Base-by-base conservation (phyloP, 2,329 filamentous ascomycete genomes). In the Stachybotrys echinatus region DNA sequence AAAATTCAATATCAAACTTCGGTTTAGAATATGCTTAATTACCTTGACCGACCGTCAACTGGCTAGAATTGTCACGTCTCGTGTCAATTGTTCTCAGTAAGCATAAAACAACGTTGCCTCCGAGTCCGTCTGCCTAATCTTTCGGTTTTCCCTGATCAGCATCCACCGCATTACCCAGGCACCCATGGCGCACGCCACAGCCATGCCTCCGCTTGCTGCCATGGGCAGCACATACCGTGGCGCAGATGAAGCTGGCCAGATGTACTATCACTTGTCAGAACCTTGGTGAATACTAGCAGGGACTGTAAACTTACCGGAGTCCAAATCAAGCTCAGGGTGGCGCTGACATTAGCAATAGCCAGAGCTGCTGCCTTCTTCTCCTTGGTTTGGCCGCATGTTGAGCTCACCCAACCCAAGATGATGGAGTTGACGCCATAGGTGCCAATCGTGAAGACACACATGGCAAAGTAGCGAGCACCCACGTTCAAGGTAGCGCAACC, bases 361-460 rank as follows among this genome's bases (percentile, higher is more conserved):
- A 71, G 51, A 3, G 65, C 60, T 8, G 59, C 60, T 2, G 69
- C 67, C 50, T 68, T 70, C 57, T 71, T 70, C 52, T 72, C 69
- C 22, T 65, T 68, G 0, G 66, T 71, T 50, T 71, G 68, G 2
- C 66, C 68, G 27, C 65, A 68, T 1, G 64, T 67, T 12, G 56
- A 58, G 0, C 57, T 58, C 1, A 66, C 65, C 69, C 68, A 72
- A 6, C 67, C 67, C 1, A 71, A 59, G 12, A 68, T 65, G 44
- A 71, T 62, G 14, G 55, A 61, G 51, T 71, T 71, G 42, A 70
- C 68, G 1, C 50, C 52, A 22, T 61, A 61, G 12, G 65, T 62
- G 7, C 60, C 63, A 3, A 56, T 54, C 6, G 62, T 59, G 22
- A 64, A 64, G 34, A 60, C 65, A 5, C 58, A 55, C 60, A 63